Conservation (phyloP, 192 early-diverging fungal genomes). For the Powellomyces hirtus region DNA sequence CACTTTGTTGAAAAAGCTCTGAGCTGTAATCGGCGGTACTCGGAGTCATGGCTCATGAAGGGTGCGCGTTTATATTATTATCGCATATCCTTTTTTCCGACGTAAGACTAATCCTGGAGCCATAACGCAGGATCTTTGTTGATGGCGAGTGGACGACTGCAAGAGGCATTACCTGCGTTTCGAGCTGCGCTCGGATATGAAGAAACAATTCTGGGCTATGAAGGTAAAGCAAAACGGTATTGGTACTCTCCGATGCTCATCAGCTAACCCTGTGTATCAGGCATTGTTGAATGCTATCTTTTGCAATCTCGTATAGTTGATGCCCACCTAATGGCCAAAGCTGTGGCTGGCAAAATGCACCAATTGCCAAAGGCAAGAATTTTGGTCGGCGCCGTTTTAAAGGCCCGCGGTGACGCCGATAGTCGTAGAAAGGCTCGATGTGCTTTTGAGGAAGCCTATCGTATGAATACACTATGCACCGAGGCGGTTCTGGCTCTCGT, state of each 20-base stretch:
- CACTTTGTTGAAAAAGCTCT: neutral
- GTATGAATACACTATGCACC: conserved; percentile 1
- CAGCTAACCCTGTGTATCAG: neutral
- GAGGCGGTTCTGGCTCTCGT: conserved; percentile 8
- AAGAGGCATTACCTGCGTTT: neutral
- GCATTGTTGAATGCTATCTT: conserved; percentile 1
- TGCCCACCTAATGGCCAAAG: neutral
- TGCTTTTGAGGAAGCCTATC: conserved; percentile 3
- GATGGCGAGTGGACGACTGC: neutral
- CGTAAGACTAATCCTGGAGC: too few species aligned
- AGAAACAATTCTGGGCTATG: neutral
- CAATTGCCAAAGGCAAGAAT: neutral
- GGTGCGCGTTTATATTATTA: neutral
- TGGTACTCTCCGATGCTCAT: too few species aligned
- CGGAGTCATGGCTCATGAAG: conserved; percentile 14
- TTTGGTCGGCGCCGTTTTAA: neutral
- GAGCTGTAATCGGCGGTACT: neutral
- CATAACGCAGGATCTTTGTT: neutral
- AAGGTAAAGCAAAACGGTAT: conserved; percentile 2
- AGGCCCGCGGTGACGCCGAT: neutral
- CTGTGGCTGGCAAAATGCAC: neutral
- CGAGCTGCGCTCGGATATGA: neutral
- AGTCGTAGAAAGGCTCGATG: neutral
- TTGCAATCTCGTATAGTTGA: neutral
- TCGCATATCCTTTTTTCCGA: neutral